Conservation (phyloP, 1,284 basidiomycete species). For the Peniophora sp. region DNA sequence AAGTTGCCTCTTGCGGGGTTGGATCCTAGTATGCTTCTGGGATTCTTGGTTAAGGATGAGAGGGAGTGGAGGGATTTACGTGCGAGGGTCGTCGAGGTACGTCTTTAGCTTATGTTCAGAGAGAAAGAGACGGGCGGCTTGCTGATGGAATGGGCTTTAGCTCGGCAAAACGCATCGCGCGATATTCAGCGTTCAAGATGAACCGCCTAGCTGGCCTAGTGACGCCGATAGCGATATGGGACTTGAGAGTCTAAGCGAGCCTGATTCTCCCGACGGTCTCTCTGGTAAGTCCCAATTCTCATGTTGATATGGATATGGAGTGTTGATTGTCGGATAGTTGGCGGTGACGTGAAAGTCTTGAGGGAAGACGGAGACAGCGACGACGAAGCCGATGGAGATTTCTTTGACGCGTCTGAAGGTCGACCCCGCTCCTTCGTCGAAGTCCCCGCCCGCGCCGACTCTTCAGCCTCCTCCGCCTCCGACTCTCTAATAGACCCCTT, state of each 20-base stretch:
- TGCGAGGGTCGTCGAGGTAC: conserved; percentile 62
- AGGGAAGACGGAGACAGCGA: no score
- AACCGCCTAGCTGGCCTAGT: conserved; percentile 75
- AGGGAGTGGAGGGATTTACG: conserved; percentile 81
- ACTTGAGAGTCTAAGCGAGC: conserved; percentile 74
- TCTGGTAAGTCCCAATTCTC: no score
- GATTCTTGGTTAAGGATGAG: conserved; percentile 82
- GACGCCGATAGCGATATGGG: conserved; percentile 72
- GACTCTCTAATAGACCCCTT: no score
- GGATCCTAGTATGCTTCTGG: conserved; percentile 95
- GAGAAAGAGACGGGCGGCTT: no score
- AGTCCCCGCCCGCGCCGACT: conserved; percentile 28
- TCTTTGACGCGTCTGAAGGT: conserved; percentile 30
- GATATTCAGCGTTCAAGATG: conserved; percentile 80
- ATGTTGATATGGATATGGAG: no score
- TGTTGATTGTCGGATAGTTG: no score
- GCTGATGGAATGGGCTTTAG: conserved; percentile 14
- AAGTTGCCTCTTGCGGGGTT: conserved; percentile 90
- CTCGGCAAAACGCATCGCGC: conserved; percentile 56
- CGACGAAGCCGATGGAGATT: conserved; percentile 30
- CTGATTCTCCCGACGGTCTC: conserved; percentile 50
- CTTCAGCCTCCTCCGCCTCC: no score
- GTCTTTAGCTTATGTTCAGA: conserved; percentile 7
- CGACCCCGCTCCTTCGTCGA: conserved; percentile 28
- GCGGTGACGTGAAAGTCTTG: conserved; percentile 19